Evolutionary conservation across 441 rosid species (phyloP).

Genomic region (Gossypium gossypioides): DNA sequence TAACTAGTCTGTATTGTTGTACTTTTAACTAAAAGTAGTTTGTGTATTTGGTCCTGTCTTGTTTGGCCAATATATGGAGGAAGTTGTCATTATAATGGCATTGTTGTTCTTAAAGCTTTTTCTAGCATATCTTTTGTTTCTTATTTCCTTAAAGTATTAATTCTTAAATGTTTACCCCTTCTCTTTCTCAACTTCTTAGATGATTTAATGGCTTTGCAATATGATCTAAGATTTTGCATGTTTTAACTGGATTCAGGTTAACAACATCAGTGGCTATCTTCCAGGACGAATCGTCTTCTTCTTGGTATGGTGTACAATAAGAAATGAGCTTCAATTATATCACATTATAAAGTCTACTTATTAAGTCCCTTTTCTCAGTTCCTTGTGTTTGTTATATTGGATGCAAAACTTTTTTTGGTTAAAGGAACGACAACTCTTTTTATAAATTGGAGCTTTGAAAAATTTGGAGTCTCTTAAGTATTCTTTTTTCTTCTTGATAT

Average conservation of each 20-base stretch:
- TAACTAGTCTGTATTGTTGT: neutral
- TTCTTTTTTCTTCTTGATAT: neutral
- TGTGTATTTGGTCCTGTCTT: neutral
- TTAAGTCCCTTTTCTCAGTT: neutral
- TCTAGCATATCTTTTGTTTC: neutral
- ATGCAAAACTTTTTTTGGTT: neutral
- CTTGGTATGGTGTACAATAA: conserved; percentile 53
- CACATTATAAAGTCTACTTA: neutral
- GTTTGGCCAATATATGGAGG: neutral
- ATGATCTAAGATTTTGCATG: conserved; percentile 11
- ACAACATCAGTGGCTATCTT: conserved; percentile 95
- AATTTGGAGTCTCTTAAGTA: neutral
- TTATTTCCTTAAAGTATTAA: neutral
- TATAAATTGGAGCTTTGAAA: neutral
- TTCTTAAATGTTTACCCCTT: neutral
- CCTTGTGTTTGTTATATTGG: neutral
- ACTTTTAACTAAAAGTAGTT: neutral
- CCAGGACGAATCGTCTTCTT: conserved; percentile 97
- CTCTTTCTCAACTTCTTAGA: neutral
- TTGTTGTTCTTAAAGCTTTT: conserved; percentile 6
- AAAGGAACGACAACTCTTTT: neutral
- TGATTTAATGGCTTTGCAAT: neutral
- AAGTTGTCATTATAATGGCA: neutral
- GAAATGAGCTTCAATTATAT: conserved; percentile 5
- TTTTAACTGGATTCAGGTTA: conserved; percentile 47